Percentiles rank a stretch among this genome's conserved stretches.
Evolutionary conservation across 2,329 filamentous ascomycete species (phyloP).

Genomic region (Neospermospora avenae): DNA sequence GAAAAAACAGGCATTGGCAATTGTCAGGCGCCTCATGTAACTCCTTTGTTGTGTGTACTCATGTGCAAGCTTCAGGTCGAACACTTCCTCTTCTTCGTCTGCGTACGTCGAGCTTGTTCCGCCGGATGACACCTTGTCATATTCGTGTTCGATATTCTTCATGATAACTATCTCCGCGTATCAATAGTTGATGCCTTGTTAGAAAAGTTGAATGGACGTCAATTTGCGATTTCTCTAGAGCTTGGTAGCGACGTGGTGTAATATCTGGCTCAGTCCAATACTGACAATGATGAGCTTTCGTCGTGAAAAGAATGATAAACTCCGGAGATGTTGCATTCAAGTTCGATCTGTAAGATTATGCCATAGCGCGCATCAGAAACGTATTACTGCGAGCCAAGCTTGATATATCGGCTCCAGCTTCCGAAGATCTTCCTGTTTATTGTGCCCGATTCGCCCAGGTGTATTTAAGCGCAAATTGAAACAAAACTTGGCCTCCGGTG

Average conservation of each 20-base stretch:
- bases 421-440: not conserved
- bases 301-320: not conserved
- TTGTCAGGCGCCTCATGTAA: not conserved
- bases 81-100: not conserved
- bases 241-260: not conserved
- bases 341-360: not conserved
- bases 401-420: not conserved
- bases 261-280: not conserved
- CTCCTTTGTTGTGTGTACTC: not conserved
- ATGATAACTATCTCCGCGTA: not conserved
- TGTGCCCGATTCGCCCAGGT: not conserved
- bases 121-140: constrained; percentile 7
- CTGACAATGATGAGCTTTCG: not conserved
- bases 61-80: constrained; percentile 8
- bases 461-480: not conserved
- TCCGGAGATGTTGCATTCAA: not conserved
- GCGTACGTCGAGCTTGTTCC: not conserved
- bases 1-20: constrained; percentile 8
- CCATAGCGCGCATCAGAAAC: not conserved
- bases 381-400: not conserved
- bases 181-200: not conserved
- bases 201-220: too few species aligned
- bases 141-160: not conserved
- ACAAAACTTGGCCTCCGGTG: not conserved
- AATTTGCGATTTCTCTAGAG: not conserved